Percentiles rank a stretch among this genome's conserved stretches.
Conservation (phyloP, 2,329 filamentous ascomycete species). For the Fusarium gaditjirri region DNA sequence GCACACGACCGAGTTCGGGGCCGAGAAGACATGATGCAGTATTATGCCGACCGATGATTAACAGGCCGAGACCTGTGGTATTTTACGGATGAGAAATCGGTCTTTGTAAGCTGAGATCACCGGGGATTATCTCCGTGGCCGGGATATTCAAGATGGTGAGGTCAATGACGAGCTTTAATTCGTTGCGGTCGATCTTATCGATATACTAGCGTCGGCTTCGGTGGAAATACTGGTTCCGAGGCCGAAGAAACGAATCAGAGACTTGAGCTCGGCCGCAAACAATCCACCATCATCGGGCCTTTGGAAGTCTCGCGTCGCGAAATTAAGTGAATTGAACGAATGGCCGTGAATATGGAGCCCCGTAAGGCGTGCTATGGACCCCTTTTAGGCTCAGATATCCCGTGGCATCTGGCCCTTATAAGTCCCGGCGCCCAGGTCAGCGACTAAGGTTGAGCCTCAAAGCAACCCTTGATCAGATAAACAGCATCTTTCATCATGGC, state of each 20-base stretch:
- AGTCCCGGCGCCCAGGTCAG: background rate
- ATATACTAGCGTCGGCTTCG: constrained; percentile 4
- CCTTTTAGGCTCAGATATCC: background rate
- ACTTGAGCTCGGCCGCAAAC: background rate
- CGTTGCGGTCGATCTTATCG: background rate
- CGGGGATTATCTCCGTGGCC: background rate
- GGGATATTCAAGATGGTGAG: constrained; percentile 3
- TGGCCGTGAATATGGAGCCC: background rate
- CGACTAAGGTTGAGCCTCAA: constrained; percentile 11
- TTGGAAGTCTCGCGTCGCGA: constrained; percentile 15
- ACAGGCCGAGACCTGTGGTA: background rate
- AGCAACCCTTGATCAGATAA: background rate
- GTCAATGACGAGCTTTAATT: background rate
- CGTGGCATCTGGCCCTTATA: constrained; percentile 8
- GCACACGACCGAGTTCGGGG: constrained; percentile 49
- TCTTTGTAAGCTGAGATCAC: background rate
- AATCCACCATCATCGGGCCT: background rate
- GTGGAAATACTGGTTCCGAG: fast-evolving
- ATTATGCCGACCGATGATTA: background rate
- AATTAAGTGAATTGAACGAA: background rate
- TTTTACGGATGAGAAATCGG: constrained; percentile 2
- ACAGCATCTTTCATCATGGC: constrained; percentile 3
- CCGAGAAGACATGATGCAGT: constrained; percentile 20
- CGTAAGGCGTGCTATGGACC: background rate
- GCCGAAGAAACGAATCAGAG: constrained; percentile 22